These are phyloP conservation scores for carrot (Daucus carota) DNA, from an alignment of 129 eudicot genomes.

Conservation along the genomic window DNA sequence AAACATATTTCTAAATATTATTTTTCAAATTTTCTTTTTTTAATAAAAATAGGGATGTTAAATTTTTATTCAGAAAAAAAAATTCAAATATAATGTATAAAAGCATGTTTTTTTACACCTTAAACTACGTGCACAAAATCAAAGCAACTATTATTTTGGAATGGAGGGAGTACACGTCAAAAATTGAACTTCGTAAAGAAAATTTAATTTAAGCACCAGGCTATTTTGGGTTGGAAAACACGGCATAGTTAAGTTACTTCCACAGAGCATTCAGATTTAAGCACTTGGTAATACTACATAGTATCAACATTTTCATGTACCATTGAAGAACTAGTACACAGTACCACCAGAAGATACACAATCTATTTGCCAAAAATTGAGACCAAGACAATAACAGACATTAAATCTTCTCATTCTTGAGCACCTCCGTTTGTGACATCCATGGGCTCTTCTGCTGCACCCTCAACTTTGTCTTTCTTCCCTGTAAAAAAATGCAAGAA, in stretches of 20 bases:
- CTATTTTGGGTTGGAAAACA: too few species aligned
- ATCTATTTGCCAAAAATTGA: conserved; percentile 31
- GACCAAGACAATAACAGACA: conserved; percentile 1
- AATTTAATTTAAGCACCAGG: too few species aligned
- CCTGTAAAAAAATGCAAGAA: conserved; percentile 17
- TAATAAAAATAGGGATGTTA: too few species aligned
- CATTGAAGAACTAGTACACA: conserved; percentile 10
- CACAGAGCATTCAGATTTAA: background rate
- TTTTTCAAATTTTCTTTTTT: too few species aligned
- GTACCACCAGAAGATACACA: conserved; percentile 13
- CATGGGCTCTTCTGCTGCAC: conserved; percentile 50
- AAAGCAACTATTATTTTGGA: too few species aligned
- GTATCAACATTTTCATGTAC: conserved; percentile 16
- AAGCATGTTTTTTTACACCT: too few species aligned
- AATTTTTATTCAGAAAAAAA: too few species aligned
- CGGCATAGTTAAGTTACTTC: background rate
- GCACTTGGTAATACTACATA: background rate
- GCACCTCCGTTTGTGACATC: conserved; percentile 39
- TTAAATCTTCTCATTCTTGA: conserved; percentile 19
- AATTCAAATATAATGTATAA: too few species aligned
- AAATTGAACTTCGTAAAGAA: too few species aligned
- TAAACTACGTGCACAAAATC: too few species aligned
- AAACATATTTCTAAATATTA: too few species aligned
- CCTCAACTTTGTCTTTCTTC: conserved; percentile 58
- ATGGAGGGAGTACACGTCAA: too few species aligned